Base-by-base conservation (phyloP, 23 red algal genomes). In the Gracilariopsis chorda region DNA sequence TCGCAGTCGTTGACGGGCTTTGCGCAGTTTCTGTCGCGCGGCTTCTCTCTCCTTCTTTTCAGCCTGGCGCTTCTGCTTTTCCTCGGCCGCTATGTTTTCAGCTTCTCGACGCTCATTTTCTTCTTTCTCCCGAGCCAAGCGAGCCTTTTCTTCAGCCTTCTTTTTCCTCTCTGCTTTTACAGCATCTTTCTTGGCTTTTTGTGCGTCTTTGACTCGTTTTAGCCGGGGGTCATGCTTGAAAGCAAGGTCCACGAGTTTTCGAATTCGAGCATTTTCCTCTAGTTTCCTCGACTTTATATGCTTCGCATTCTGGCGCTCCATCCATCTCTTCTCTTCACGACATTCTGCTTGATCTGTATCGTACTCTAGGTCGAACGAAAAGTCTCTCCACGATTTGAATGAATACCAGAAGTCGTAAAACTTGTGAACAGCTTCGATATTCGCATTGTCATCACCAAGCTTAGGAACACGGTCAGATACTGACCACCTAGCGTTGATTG, bases 351-450 rank as follows among this genome's bases (percentile, higher is more conserved):
- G 86, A 49, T 95, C 93, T 24, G 86, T 65, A 42, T 95, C 93
- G 63, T 87, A 91, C 42, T 95, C 93, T 12, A 78, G 69, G 77
- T 91, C 88, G 56, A 83, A 85, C 5, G 93, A 92, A 30, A 95
- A 95, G 36, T 95, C 93, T 58, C 93, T 61, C 93, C 93, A 95
- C 29, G 93, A 90, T 47, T 91, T 91, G 51, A 95, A 95, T 13
- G 65, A 61, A 51, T 88, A 95, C 93, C 93, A 95, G 52, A 92
- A 91, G 30, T 90, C 84, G 93, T 95, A 95, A 42, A 95, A 95
- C 60, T 72, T 79, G 68, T 95, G 72, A 6, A 95, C 93, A 51
- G 46, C 62, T 14, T 91, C 86, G 29, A 92, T 81, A 13, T 63
- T 30, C 2, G 93, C 62, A 7, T 86, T 49, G 39, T 95, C 86